Conservation (phyloP, 2,329 filamentous ascomycete genomes). For the Fonsecaea pugnacius region DNA sequence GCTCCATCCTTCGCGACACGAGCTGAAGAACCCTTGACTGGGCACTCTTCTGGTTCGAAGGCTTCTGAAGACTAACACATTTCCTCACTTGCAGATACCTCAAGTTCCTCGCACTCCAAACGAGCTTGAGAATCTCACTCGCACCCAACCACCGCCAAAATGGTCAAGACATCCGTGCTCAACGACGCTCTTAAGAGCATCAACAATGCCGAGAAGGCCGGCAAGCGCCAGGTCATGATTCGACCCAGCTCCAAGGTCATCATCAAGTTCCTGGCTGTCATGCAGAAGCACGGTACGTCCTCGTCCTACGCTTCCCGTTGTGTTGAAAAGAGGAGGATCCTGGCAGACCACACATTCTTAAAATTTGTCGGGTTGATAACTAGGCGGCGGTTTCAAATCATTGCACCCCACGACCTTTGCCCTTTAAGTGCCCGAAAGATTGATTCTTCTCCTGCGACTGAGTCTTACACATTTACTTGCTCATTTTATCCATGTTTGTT, state of each 20-base stretch:
- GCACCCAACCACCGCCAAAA: conserved; percentile 64
- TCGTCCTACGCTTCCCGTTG: not conserved
- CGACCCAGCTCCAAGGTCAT: conserved; percentile 99
- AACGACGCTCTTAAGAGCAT: conserved; percentile 99
- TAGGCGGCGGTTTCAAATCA: conserved; percentile 87
- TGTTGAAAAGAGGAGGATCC: conserved; percentile 30
- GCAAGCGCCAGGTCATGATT: conserved; percentile 99
- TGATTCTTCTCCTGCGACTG: conserved; percentile 67
- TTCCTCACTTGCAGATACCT: conserved; percentile 59
- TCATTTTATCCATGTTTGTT: conserved; percentile 67
- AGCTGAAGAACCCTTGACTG: conserved; percentile 71
- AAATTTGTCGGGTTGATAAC: conserved; percentile 91
- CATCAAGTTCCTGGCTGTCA: conserved; percentile 97
- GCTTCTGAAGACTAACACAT: conserved; percentile 67
- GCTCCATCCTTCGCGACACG: conserved; percentile 49
- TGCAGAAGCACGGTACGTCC: conserved; percentile 98
- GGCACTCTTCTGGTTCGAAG: conserved; percentile 71
- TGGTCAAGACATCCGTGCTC: conserved; percentile 99
- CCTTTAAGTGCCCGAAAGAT: conserved; percentile 99
- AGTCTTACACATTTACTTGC: conserved; percentile 88
- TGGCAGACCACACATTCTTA: conserved; percentile 19
- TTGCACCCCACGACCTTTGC: conserved; percentile 78
- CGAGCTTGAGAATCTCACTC: conserved; percentile 58
- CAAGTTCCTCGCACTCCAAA: conserved; percentile 50
- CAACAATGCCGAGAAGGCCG: conserved; percentile 99